A percentile compares a stretch with the other conserved stretches of the same genome.
Evolutionary conservation across 805 yeast genomes (phyloP).

Genomic region (Candida arabinofermentans): DNA sequence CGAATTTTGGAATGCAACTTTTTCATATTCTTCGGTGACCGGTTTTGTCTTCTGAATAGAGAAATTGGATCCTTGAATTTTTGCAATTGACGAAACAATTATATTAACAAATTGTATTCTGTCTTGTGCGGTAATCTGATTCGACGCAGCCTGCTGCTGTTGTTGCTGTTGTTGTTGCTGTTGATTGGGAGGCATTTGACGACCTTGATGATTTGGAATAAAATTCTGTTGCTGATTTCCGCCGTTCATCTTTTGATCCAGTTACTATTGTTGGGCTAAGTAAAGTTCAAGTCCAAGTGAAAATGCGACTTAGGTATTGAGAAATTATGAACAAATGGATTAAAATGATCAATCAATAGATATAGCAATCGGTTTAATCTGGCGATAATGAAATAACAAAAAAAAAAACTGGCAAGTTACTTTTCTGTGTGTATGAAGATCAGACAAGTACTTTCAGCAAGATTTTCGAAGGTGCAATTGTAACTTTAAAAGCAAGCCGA

Average conservation of each 20-base stretch:
- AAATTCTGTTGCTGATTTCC: conserved; percentile 5
- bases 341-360: too few species aligned
- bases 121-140: conserved; percentile 28
- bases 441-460: too few species aligned
- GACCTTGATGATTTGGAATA: conserved; percentile 4
- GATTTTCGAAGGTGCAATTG: too few species aligned
- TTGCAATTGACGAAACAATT: conserved; percentile 29
- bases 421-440: too few species aligned
- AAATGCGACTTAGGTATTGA: too few species aligned
- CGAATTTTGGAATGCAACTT: conserved; percentile 57
- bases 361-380: too few species aligned
- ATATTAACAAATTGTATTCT: conserved; percentile 30
- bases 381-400: too few species aligned
- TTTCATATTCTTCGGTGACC: conserved; percentile 70
- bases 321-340: too few species aligned
- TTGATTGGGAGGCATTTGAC: conserved; percentile 4
- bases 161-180: conserved; percentile 8
- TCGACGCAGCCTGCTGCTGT: conserved; percentile 2
- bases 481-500: too few species aligned
- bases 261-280: background rate
- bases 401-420: too few species aligned
- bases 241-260: conserved; percentile 1
- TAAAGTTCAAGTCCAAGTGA: too few species aligned
- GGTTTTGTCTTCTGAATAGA: conserved; percentile 39
- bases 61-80: conserved; percentile 30